phyloP scores from a whole-genome alignment of 1,284 basidiomycete species.

The Rhodotorula sp. region DNA sequence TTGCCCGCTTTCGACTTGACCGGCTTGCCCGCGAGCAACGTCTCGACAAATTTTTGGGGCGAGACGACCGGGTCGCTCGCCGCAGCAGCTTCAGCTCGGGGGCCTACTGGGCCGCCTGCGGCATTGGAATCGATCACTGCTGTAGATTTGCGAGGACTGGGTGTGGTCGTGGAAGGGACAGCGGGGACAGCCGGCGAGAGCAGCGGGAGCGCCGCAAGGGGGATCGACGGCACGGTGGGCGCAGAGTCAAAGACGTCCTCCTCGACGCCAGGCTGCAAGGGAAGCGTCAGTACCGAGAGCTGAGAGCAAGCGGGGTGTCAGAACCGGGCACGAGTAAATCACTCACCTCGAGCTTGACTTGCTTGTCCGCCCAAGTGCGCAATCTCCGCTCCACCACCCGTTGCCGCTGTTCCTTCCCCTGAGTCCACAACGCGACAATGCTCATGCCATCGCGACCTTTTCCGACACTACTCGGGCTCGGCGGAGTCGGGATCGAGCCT shows the following conservation, averaged over 20 bases:
- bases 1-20: slow-evolving; percentile 8
- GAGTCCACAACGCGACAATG: slow-evolving; percentile 39
- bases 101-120: neutral
- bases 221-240: slow-evolving; percentile 7
- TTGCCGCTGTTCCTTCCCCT: slow-evolving; percentile 32
- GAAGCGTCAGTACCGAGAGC: neutral
- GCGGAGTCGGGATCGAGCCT: slow-evolving; percentile 7
- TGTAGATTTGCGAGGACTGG: slow-evolving; percentile 20
- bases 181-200: slow-evolving; percentile 26
- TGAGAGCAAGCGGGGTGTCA: neutral
- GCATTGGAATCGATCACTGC: neutral
- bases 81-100: neutral
- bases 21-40: slow-evolving; percentile 24
- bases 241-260: slow-evolving; percentile 8
- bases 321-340: no score
- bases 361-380: slow-evolving; percentile 14
- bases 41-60: slow-evolving; percentile 24
- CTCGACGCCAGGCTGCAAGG: neutral
- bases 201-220: slow-evolving; percentile 26
- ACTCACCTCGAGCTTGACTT: slow-evolving; percentile 17
- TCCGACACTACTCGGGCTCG: slow-evolving; percentile 35
- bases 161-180: slow-evolving; percentile 27
- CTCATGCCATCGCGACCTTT: slow-evolving; percentile 40
- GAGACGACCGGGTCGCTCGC: slow-evolving; percentile 9
- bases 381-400: slow-evolving; percentile 27